Evolutionary conservation across 345 rosid genomes (phyloP).

Genomic region (Brassica nigra): DNA sequence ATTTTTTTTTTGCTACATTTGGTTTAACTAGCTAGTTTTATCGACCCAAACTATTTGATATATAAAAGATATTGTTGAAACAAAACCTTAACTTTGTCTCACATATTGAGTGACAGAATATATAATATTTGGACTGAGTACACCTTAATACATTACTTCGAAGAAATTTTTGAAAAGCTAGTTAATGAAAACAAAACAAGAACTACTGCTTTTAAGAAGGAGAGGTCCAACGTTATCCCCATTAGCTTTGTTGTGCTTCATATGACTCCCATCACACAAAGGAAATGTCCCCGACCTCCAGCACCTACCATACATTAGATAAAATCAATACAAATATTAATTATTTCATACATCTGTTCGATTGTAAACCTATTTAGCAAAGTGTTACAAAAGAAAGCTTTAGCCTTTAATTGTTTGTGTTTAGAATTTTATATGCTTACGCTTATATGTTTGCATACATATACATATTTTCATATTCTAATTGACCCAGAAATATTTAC

Average conservation of each 20-base stretch:
- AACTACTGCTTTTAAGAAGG: constrained; percentile 41
- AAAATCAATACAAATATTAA: background rate
- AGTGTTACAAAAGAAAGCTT: background rate
- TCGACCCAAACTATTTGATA: background rate
- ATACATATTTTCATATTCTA: background rate
- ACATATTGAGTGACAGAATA: background rate
- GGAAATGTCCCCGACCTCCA: constrained; percentile 96
- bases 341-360: background rate
- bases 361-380: background rate
- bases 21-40: background rate
- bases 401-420: background rate
- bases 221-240: constrained; percentile 76
- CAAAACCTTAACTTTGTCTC: background rate
- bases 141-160: background rate
- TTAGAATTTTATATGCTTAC: background rate
- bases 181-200: background rate
- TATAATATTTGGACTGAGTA: background rate
- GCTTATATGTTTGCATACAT: background rate
- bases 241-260: constrained; percentile 91
- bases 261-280: constrained; percentile 86
- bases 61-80: background rate
- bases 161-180: background rate
- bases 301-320: constrained; percentile 51
- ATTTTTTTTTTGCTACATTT: background rate
- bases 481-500: background rate